Evolutionary conservation across 371 early-diverging fungal genomes (phyloP).

Genomic region (Paraphysoderma sedebokerense): DNA sequence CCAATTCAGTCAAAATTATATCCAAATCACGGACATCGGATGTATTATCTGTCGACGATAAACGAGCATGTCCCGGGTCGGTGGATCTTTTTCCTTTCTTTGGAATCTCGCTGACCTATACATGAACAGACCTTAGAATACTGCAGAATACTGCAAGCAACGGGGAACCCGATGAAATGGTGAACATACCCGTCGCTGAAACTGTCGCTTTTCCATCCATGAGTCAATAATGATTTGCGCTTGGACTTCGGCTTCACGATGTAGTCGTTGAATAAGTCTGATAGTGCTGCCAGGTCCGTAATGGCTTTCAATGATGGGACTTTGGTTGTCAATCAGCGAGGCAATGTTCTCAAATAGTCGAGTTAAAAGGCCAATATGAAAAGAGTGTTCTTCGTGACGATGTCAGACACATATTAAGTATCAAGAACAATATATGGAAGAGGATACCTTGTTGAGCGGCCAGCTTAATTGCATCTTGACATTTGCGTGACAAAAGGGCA

Average conservation of each 20-base stretch:
- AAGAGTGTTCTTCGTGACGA: constrained; percentile 24
- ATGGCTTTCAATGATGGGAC: constrained; percentile 54
- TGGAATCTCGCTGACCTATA: not conserved
- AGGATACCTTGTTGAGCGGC: not conserved
- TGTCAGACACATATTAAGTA: constrained; percentile 1
- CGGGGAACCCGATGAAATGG: too few species aligned
- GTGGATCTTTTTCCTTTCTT: constrained; percentile 3
- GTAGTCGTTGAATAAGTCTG: constrained; percentile 63
- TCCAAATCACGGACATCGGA: constrained; percentile 47
- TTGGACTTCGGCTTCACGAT: constrained; percentile 69
- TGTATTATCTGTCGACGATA: constrained; percentile 24
- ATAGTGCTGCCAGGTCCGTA: constrained; percentile 78
- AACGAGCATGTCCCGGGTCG: not conserved
- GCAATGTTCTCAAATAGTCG: constrained; percentile 76
- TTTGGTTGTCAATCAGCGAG: constrained; percentile 62
- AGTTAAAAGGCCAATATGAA: constrained; percentile 55
- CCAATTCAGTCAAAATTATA: constrained; percentile 51
- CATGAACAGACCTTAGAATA: not conserved
- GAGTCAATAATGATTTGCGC: constrained; percentile 52
- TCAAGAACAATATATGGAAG: not conserved
- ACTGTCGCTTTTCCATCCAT: constrained; percentile 48
- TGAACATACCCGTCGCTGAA: constrained; percentile 39
- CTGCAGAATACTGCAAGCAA: too few species aligned
- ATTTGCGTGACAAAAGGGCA: constrained; percentile 43
- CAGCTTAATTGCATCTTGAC: constrained; percentile 28